Percentiles rank a stretch among this genome's conserved stretches.
These are phyloP conservation scores for Caloboletus firmus DNA, from an alignment of 1,284 basidiomycete species.

Conservation along the genomic window DNA sequence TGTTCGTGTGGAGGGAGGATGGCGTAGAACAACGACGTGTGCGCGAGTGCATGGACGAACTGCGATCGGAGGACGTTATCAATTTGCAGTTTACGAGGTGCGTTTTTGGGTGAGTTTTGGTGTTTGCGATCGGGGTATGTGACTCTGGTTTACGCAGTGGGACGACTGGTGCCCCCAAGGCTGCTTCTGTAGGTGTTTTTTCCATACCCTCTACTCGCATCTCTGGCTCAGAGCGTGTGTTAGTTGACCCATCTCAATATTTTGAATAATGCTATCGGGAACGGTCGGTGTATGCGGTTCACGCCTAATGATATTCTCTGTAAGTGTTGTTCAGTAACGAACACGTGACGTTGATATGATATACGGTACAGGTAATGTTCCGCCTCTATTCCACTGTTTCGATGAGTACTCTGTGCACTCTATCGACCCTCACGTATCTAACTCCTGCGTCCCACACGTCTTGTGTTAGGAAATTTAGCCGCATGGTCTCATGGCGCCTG, in stretches of 20 bases:
- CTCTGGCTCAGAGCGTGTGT: background rate
- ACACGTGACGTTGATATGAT: background rate
- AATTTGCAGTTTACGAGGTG: constrained; percentile 85
- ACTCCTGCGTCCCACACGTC: constrained; percentile 45
- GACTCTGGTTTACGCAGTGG: constrained; percentile 48
- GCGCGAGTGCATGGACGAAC: constrained; percentile 39
- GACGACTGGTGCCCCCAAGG: constrained; percentile 77
- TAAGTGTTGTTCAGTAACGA: constrained; percentile 36
- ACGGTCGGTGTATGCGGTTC: constrained; percentile 69
- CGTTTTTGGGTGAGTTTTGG: constrained; percentile 6
- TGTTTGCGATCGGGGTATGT: background rate
- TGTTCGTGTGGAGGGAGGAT: constrained; percentile 60
- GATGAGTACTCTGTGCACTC: constrained; percentile 54
- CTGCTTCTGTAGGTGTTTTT: constrained; percentile 60
- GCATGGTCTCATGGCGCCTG: constrained; percentile 74
- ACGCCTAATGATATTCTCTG: constrained; percentile 66
- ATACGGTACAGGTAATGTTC: constrained; percentile 61
- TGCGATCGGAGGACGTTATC: constrained; percentile 67
- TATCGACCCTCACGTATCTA: background rate
- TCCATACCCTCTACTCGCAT: background rate
- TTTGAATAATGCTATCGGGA: constrained; percentile 74
- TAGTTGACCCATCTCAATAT: constrained; percentile 77
- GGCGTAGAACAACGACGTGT: constrained; percentile 43
- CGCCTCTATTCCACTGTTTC: constrained; percentile 84
- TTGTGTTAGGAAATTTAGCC: constrained; percentile 80